Base-by-base conservation (phyloP, 2,329 filamentous ascomycete genomes). In the Rachicladosporium sp. region DNA sequence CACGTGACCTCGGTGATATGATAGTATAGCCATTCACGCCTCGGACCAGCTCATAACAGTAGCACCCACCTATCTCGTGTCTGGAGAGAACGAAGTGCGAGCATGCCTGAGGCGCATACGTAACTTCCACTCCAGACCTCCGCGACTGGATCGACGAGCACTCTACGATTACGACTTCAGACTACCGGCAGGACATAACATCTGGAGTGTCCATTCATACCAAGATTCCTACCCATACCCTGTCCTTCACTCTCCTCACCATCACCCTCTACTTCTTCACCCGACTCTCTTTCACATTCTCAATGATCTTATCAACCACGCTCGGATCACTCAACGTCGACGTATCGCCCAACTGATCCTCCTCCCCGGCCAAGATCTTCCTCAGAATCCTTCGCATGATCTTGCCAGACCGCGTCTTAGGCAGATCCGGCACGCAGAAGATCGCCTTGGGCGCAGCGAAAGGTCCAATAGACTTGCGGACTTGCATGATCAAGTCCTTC, bases 371-470 rank as follows among this genome's bases (percentile, higher is more conserved):
- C 51, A 98, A 66, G 57, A 98, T 93, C 84, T 98, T 98, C 55
- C 91, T 76, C 69, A 98, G 66, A 58, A 98, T 93, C 48, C 91
- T 80, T 47, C 91, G 77, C 91, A 98, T 98, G 58, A 98, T 98
- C 81, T 98, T 98, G 50, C 91, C 91, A 52, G 84, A 93, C 52
- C 91, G 76, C 30, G 91, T 98, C 78, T 98, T 96, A 55, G 91
- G 91, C 49, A 98, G 74, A 60, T 98, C 91, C 3, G 87, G 82
- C 33, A 98, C 83, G 40, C 93, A 76, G 60, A 79, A 91, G 47
- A 98, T 80, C 12, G 82, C 82, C 72, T 96, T 98, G 48, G 91
- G 91, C 27, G 91, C 88, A 3, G 91, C 91, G 59, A 98, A 98
- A 3, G 91, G 91, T 9, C 91, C 91, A 58, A 98, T 98, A 50